Evolutionary conservation across 2,329 filamentous ascomycete species (phyloP).

Genomic region (Aspergillus amoenus): DNA sequence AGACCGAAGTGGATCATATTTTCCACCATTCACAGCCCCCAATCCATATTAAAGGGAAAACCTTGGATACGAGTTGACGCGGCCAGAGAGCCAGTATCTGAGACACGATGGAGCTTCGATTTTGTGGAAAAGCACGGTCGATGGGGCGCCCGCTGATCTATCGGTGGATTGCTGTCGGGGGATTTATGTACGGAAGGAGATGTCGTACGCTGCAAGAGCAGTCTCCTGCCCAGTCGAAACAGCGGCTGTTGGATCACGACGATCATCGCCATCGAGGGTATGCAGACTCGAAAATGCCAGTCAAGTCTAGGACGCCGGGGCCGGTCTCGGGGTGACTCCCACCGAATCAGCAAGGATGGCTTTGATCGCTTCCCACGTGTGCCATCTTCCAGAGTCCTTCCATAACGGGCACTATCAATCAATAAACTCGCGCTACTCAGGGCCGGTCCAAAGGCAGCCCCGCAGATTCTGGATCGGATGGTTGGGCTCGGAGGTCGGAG

Average conservation of each 20-base stretch:
- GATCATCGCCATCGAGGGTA: too few relatives aligned
- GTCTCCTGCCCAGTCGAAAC: background rate
- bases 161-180: background rate
- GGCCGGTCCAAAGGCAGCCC: background rate
- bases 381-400: background rate
- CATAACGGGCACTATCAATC: background rate
- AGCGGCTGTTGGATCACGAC: background rate
- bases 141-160: too few relatives aligned
- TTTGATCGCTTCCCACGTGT: too few relatives aligned
- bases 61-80: background rate
- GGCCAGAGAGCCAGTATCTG: background rate
- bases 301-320: background rate
- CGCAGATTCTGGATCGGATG: background rate
- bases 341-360: background rate
- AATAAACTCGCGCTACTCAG: background rate
- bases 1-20: background rate
- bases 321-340: background rate
- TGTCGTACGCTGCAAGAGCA: background rate
- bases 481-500: background rate
- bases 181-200: background rate
- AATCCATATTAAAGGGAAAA: background rate
- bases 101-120: background rate
- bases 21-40: background rate
- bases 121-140: too few relatives aligned
- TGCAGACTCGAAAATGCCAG: background rate